Evolutionary conservation across 495 filamentous ascomycete species (phyloP), one percentile per base, ranked within the genome.

Genomic region (Lasiosphaeriaceae sp.): DNA sequence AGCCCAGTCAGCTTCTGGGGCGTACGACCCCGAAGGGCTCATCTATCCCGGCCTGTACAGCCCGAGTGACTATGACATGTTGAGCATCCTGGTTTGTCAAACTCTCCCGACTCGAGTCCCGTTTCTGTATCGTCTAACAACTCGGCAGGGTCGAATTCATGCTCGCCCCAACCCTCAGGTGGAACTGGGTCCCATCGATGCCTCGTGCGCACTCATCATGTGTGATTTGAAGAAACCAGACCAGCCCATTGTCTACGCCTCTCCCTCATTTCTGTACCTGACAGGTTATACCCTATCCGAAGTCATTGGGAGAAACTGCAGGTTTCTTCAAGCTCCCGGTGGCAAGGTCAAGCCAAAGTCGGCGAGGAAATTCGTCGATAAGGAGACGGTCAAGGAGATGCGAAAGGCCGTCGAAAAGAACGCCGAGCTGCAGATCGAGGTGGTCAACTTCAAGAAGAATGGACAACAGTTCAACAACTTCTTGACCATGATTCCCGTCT

Each of bases 361-460:
- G 14, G 23, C 58, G 14, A 69, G 70, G 26, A 66, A 70, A 24
- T 58, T 70, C 31, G 67, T 74, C 54, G 66, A 76, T 61, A 64
- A 66, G 39, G 65, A 68, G n/a, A 58, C 66, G 2, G 53, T 76
- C 46, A 58, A 64, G 37, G 64, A 66, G 55, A 72, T 82, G 70
- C 62, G 67, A 7, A 61, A 69, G 12, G 72, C 74, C 2, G 65
- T 82, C 41, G 65, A 71, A 2, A 59, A 58, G 22, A 63, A 67
- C 23, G 22, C 64, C 19, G 80, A 82, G 63, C 49, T 78, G 2
- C 66, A 73, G 17, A 58, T 80, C 19, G 67, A 71, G 20, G 66
- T 82, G 17, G 59, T 66, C 54, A 82, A 82, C 57, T 82, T 74
- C 62, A 80, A 71, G 55, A 80, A 78, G 60, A 65, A 67, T 29